Evolutionary conservation across 2,329 filamentous ascomycete species (phyloP).

Genomic region (Tricladium varicosporioides): DNA sequence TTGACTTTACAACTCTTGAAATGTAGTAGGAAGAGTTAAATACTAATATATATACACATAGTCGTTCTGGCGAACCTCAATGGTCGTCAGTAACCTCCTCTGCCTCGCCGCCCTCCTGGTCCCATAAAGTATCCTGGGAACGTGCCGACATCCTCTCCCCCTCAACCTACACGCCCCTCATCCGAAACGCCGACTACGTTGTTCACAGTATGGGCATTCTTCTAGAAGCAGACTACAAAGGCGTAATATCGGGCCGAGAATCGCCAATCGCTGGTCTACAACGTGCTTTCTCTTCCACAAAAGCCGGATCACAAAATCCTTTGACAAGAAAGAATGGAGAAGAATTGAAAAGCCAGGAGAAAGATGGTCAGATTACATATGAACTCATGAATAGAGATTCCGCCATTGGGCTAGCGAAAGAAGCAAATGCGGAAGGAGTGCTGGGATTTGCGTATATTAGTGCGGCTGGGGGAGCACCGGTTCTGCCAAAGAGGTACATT

Average conservation of each 20-base stretch:
- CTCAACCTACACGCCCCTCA: conserved; percentile 70
- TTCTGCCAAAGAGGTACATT: conserved; percentile 84
- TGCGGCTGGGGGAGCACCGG: conserved; percentile 79
- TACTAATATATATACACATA: conserved; percentile 38
- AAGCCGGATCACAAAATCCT: conserved; percentile 66
- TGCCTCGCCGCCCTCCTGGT: conserved; percentile 71
- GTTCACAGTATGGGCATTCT: conserved; percentile 96
- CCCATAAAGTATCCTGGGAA: conserved; percentile 80
- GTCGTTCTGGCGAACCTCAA: conserved; percentile 83
- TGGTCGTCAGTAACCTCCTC: conserved; percentile 77
- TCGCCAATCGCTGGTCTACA: conserved; percentile 76
- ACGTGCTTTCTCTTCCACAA: conserved; percentile 71
- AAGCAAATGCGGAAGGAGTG: conserved; percentile 64
- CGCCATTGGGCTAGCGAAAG: conserved; percentile 79
- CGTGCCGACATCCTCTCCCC: conserved; percentile 85
- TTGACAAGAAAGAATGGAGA: conserved; percentile 59
- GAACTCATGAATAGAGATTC: conserved; percentile 95
- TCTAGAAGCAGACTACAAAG: conserved; percentile 97
- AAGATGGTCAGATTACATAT: conserved; percentile 81
- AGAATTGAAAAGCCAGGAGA: conserved; percentile 63
- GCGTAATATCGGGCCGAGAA: conserved; percentile 78
- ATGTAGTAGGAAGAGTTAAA: too few relatives aligned
- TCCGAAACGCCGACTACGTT: conserved; percentile 77
- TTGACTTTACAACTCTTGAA: too few relatives aligned
- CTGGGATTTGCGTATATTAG: conserved; percentile 83